Percentiles rank a stretch among this genome's conserved stretches.
Conservation (phyloP, 2,329 filamentous ascomycete species). For the Venturia asperata region DNA sequence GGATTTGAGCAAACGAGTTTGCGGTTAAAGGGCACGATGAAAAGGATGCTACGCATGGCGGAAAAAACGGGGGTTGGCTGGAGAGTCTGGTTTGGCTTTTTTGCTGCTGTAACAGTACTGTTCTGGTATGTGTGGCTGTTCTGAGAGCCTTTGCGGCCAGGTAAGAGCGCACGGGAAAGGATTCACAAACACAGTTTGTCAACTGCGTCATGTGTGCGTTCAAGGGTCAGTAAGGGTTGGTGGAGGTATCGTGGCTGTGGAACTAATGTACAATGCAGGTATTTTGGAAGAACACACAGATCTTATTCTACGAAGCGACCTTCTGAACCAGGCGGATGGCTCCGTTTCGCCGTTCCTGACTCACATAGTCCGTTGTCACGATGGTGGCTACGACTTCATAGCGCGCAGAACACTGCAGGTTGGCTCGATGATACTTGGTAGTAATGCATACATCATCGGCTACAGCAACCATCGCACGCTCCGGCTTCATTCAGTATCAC, state of each 20-base stretch:
- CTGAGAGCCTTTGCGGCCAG: slow-evolving; percentile 31
- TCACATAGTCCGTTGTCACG: background rate
- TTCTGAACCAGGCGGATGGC: background rate
- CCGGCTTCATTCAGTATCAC: background rate
- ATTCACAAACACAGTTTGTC: too few relatives aligned
- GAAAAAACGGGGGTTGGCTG: slow-evolving; percentile 90
- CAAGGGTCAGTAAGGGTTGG: background rate
- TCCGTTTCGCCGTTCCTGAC: background rate
- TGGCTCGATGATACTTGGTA: background rate
- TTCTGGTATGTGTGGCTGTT: slow-evolving; percentile 94
- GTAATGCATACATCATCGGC: background rate
- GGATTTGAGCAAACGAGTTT: slow-evolving; percentile 79
- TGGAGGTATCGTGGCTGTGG: background rate
- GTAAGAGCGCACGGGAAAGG: background rate
- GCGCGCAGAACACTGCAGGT: background rate
- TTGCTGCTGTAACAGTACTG: slow-evolving; percentile 69
- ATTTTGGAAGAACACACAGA: too few relatives aligned
- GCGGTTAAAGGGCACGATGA: slow-evolving; percentile 86
- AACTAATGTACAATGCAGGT: background rate
- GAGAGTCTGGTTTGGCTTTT: slow-evolving; percentile 90
- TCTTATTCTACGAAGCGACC: background rate
- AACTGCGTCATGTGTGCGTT: background rate
- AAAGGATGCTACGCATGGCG: slow-evolving; percentile 92
- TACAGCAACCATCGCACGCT: background rate
- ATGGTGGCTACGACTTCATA: background rate